Evolutionary conservation across 148 eudicot species (phyloP).

Genomic region (Cornus florida): DNA sequence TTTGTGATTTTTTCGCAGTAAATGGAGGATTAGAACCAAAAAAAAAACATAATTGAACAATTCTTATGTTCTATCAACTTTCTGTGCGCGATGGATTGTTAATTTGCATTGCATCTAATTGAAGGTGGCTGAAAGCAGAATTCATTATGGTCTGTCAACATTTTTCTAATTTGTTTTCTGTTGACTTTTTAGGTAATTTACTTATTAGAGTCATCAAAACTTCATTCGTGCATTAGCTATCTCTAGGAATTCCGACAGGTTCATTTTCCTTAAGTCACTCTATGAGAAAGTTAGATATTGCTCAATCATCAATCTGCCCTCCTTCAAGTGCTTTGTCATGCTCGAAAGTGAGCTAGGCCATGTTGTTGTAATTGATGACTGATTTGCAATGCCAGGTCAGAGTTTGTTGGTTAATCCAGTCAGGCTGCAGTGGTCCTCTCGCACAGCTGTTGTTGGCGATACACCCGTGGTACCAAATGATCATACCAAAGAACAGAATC

Average conservation of each 20-base stretch:
- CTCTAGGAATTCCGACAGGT: not conserved
- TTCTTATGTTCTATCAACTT: not conserved
- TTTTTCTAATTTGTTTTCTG: not conserved
- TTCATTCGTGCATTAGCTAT: not conserved
- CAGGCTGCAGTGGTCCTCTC: slow-evolving; percentile 30
- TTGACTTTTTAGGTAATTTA: not conserved
- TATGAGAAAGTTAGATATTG: too few species aligned
- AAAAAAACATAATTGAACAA: not conserved
- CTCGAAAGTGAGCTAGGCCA: not conserved
- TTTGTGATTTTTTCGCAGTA: not conserved
- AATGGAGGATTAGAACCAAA: not conserved
- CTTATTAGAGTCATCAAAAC: not conserved
- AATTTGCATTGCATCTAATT: not conserved
- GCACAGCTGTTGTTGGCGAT: slow-evolving; percentile 31
- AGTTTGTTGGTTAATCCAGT: slow-evolving; percentile 14
- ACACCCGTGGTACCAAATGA: slow-evolving; percentile 34
- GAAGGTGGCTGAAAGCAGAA: not conserved
- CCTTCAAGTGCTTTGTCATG: not conserved
- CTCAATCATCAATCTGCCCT: too few species aligned
- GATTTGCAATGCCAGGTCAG: slow-evolving; percentile 33
- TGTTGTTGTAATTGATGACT: not conserved
- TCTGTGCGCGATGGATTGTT: not conserved
- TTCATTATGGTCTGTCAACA: not conserved
- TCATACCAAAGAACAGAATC: slow-evolving; percentile 26
- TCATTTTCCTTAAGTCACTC: not conserved